A percentile compares a stretch with the other conserved stretches of the same genome.
phyloP scores from a whole-genome alignment of 2,329 filamentous ascomycete genomes.

The Pseudophaeomoniella oleicola region DNA sequence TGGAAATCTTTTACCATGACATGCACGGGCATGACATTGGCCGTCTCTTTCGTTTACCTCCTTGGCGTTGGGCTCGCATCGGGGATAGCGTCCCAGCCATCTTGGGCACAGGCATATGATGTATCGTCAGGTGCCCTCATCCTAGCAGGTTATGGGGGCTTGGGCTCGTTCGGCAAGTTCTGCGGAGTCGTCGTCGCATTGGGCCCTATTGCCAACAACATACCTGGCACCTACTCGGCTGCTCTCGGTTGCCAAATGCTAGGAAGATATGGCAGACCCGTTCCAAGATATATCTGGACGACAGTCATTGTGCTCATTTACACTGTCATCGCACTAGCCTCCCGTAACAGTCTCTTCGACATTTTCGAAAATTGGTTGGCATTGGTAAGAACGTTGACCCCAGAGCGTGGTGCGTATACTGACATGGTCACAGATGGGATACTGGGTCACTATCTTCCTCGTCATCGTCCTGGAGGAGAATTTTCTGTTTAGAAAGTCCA shows the following conservation, averaged over 20 bases:
- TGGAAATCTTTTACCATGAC: slow-evolving; percentile 24
- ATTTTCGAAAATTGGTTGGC: slow-evolving; percentile 32
- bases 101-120: slow-evolving; percentile 18
- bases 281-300: slow-evolving; percentile 29
- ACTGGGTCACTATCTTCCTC: slow-evolving; percentile 30
- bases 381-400: too few species aligned
- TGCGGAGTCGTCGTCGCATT: slow-evolving; percentile 28
- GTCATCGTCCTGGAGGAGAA: slow-evolving; percentile 28
- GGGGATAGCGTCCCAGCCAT: slow-evolving; percentile 14
- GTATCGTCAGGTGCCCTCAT: slow-evolving; percentile 22
- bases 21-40: slow-evolving; percentile 18
- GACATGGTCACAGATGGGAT: too few species aligned
- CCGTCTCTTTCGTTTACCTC: slow-evolving; percentile 20
- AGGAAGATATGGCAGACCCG: slow-evolving; percentile 19
- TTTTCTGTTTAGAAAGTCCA: slow-evolving; percentile 21
- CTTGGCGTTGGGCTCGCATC: slow-evolving; percentile 28
- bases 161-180: slow-evolving; percentile 27
- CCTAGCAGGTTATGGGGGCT: slow-evolving; percentile 21
- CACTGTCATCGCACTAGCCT: slow-evolving; percentile 27
- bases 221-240: slow-evolving; percentile 29
- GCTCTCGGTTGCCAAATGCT: slow-evolving; percentile 29
- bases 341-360: slow-evolving; percentile 26
- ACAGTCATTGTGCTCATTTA: slow-evolving; percentile 25
- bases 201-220: slow-evolving; percentile 28
- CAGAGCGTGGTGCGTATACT: too few species aligned